Evolutionary conservation across 1,284 basidiomycete genomes (phyloP), one percentile per base, ranked within the genome.

Genomic region (Thecaphora thlaspeos): DNA sequence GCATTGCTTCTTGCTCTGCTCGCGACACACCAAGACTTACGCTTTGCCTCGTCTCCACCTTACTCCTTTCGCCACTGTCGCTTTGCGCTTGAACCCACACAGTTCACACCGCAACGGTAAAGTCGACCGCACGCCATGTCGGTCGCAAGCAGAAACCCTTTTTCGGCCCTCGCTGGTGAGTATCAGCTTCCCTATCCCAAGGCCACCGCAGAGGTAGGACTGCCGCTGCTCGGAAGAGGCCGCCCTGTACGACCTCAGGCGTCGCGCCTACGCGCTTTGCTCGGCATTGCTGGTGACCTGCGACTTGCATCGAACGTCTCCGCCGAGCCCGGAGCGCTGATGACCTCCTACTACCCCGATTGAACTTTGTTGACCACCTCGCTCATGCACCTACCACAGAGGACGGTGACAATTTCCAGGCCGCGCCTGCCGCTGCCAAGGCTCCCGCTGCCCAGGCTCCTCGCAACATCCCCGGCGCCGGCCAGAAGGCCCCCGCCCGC

Each of bases 61-160:
- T n/a, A 28, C 26, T 28, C 26, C 11, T 28, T 11, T 28, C 26
- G 26, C n/a, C n/a, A n/a, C n/a, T n/a, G n/a, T n/a, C n/a, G n/a
- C n/a, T n/a, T n/a, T n/a, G n/a, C n/a, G n/a, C n/a, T n/a, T n/a
- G n/a, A n/a, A n/a, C n/a, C 32, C 32, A 36, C 10, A n/a, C 52
- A 66, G 63, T 56, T 41, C 44, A 62, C 59, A 48, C 51, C 50
- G 49, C 58, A 57, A 53, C 52, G 58, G 61, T 53, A 50, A 66
- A 66, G 63, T 62, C 63, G 63, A 66, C 63, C 63, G 63, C 51
- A 66, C 63, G 63, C 52, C 53, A 77, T 77, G 75, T 75, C 73
- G 66, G 73, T 76, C 75, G 73, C 73, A 64, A 73, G 62, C 61
- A 71, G 55, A 51, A 77, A 77, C 73, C 69, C 75, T 48, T 77